Percentiles rank a stretch among this genome's conserved stretches.
Evolutionary conservation across 1,139 yeast genomes (phyloP).

Genomic region (Protomyces gravidus): DNA sequence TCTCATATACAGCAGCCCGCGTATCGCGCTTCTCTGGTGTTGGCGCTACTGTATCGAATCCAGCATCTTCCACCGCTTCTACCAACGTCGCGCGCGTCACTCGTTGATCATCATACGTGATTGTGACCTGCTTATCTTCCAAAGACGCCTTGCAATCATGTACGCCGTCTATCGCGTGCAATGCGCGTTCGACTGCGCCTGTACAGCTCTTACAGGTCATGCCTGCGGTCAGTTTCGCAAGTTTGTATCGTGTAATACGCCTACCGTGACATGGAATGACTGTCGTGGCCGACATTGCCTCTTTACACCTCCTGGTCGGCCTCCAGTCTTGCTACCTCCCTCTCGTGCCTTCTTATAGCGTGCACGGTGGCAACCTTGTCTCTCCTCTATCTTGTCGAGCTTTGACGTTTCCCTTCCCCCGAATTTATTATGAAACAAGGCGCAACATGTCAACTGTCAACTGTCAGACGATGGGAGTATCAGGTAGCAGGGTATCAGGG

Average conservation of each 20-base stretch:
- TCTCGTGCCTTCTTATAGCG: no score
- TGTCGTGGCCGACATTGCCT: background rate
- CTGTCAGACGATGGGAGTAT: background rate
- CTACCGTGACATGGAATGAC: conserved; percentile 2
- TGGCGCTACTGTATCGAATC: conserved; percentile 21
- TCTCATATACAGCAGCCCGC: background rate
- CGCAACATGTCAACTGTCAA: no score
- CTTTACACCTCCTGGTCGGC: no score
- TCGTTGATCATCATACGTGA: conserved; percentile 46
- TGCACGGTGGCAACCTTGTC: no score
- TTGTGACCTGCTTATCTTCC: conserved; percentile 65
- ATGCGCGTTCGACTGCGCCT: conserved; percentile 55
- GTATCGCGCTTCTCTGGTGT: no score
- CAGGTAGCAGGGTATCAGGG: no score
- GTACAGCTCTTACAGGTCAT: conserved; percentile 91
- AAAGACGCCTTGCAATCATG: conserved; percentile 57
- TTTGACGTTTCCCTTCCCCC: no score
- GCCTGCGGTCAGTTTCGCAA: conserved; percentile 48
- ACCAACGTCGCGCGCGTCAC: background rate
- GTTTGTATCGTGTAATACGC: no score
- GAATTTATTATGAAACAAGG: no score
- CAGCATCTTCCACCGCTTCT: conserved; percentile 23
- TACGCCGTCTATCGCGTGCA: conserved; percentile 51
- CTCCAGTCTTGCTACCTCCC: no score
- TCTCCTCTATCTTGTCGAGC: no score